Evolutionary conservation across 768 basidiomycete genomes (phyloP), one percentile per base, ranked within the genome.

Genomic region (Strobilomyces echinocephalus): DNA sequence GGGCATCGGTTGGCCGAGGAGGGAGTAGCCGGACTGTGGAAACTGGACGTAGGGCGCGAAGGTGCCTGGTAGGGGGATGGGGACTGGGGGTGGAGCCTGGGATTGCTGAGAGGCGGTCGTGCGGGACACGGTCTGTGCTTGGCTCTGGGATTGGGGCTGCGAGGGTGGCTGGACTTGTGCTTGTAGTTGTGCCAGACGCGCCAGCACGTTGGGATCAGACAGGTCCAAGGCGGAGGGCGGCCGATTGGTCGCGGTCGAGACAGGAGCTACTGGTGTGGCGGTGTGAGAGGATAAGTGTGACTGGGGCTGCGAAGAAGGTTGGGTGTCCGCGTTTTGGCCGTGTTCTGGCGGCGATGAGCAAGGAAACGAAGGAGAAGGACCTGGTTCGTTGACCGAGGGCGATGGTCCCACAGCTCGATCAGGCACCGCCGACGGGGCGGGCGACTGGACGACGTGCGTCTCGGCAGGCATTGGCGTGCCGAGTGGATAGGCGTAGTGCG

Each of bases 151-250:
- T 26, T 49, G 61, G 6, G 41, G 20, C 16, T 56, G 61, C 4
- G 33, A 31, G 3, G 50, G 55, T 2, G 50, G 12, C 40, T 60
- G 64, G 2, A 50, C 33, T 44, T 67, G 65, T 3, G 55, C 51
- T 10, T 70, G 66, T 21, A 63, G 46, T 34, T 69, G 66, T 34
- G 52, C 60, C 9, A 70, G 50, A 21, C 64, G 67, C 1, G 55
- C 58, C 4, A 70, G 21, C 36, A 64, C 40, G 24, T 20, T 52
- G 0, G 64, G 69, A 50, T 69, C 69, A 4, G 62, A 56, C 1
- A 60, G 28, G 46, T 70, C 67, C 16, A 64, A 18, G 1, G 46
- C 47, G 1, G 56, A 52, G 1, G 48, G 45, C 3, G 57, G 40
- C n/a, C 31, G 52, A 35, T 26, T 35, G 36, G 50, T 7, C 26